Evolutionary conservation across 164 flowering plant species (phyloP).

Genomic region (Aristolochia fimbriata): DNA sequence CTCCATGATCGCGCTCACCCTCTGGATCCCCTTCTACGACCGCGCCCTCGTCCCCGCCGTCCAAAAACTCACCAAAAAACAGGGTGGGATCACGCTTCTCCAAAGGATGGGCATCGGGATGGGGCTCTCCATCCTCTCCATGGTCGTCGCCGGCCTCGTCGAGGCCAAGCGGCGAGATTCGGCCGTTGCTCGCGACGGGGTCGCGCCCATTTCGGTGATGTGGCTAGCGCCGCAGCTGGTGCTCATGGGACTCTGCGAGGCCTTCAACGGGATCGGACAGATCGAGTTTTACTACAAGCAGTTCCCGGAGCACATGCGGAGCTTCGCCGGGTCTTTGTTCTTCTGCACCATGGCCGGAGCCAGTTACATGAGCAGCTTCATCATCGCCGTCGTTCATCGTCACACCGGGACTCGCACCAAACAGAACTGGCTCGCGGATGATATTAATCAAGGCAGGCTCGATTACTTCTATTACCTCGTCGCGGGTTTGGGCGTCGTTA

Average conservation of each 20-base stretch:
- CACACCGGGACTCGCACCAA: conserved; percentile 16
- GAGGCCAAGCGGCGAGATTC: conserved; percentile 22
- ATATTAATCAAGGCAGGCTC: conserved; percentile 38
- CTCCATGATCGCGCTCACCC: conserved; percentile 37
- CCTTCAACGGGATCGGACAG: conserved; percentile 58
- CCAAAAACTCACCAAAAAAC: conserved; percentile 29
- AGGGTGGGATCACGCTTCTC: conserved; percentile 54
- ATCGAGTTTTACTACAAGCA: conserved; percentile 70
- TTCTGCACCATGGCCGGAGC: conserved; percentile 39
- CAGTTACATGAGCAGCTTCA: conserved; percentile 39
- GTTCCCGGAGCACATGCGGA: conserved; percentile 73
- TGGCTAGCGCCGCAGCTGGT: conserved; percentile 80
- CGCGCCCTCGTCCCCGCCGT: conserved; percentile 33
- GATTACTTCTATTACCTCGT: conserved; percentile 35
- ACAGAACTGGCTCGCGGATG: conserved; percentile 37
- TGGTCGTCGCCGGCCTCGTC: conserved; percentile 27
- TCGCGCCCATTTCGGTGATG: conserved; percentile 8
- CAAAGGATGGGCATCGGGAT: conserved; percentile 65
- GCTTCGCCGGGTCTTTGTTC: conserved; percentile 48
- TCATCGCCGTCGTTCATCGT: conserved; percentile 42
- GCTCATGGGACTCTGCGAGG: conserved; percentile 61
- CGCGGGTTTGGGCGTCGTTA: conserved; percentile 22
- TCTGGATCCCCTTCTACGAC: conserved; percentile 62
- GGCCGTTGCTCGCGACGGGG: conserved; percentile 7
- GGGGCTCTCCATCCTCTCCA: conserved; percentile 17